Conservation (phyloP, 164 flowering plant genomes). For the Annona cherimola region DNA sequence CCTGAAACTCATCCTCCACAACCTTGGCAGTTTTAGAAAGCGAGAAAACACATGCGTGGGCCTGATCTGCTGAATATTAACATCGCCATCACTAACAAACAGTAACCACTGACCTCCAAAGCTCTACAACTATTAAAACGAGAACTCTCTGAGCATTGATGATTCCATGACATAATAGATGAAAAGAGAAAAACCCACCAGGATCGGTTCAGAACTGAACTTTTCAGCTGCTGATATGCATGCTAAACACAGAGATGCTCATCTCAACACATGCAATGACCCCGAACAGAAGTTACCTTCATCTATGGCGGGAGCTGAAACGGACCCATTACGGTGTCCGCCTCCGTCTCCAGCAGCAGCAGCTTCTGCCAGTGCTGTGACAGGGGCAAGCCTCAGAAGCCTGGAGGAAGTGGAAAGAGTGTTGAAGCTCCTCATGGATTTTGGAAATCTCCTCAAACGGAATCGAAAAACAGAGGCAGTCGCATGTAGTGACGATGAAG, state of each 20-base stretch:
- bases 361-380: constrained; percentile 24
- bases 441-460: constrained; percentile 8
- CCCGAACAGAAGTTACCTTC: constrained; percentile 31
- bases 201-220: background rate
- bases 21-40: no score
- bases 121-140: background rate
- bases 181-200: background rate
- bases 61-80: background rate
- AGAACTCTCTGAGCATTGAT: background rate
- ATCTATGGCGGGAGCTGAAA: constrained; percentile 28
- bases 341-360: constrained; percentile 37
- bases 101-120: background rate
- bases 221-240: background rate
- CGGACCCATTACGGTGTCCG: constrained; percentile 31
- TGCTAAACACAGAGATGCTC: background rate
- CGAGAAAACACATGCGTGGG: background rate
- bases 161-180: background rate
- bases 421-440: constrained; percentile 15
- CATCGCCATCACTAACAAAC: background rate
- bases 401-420: constrained; percentile 22
- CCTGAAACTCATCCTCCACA: no score
- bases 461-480: constrained; percentile 19
- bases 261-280: background rate
- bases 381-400: constrained; percentile 34
- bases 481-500: constrained; percentile 9